phyloP scores from a whole-genome alignment of 1,139 yeast species.

The Hyphopichia khmerensis region DNA sequence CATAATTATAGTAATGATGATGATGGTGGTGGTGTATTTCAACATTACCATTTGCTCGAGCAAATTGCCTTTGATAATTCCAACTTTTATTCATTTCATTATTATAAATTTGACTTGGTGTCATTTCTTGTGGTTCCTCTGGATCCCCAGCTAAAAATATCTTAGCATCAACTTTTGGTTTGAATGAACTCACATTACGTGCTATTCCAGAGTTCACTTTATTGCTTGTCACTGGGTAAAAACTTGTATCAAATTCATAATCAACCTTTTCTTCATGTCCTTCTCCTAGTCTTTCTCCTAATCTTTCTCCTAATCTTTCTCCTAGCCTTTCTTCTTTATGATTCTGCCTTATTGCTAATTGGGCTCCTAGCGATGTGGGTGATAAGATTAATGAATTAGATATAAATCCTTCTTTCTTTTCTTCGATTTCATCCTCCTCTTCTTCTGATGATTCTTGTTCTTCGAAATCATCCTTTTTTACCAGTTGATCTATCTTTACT shows the following conservation, averaged over 20 bases:
- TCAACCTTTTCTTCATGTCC: not conserved
- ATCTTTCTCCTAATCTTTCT: too few relatives aligned
- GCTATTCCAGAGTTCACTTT: not conserved
- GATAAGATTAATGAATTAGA: slow-evolving; percentile 18
- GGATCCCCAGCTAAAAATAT: not conserved
- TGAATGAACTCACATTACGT: slow-evolving; percentile 3
- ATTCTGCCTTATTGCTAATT: slow-evolving; percentile 27
- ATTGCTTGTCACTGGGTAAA: not conserved
- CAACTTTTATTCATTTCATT: not conserved
- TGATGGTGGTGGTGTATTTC: slow-evolving; percentile 45
- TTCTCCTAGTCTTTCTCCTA: too few relatives aligned
- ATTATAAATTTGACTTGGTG: not conserved
- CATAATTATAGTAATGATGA: slow-evolving; percentile 39
- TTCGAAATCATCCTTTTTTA: slow-evolving; percentile 5
- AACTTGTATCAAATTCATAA: slow-evolving; percentile 3
- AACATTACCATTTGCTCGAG: not conserved
- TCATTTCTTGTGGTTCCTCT: not conserved
- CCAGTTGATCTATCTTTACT: not conserved
- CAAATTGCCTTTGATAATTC: not conserved
- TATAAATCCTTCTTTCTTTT: not conserved
- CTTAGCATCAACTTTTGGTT: not conserved
- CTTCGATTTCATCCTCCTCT: slow-evolving; percentile 3
- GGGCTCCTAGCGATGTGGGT: slow-evolving; percentile 42
- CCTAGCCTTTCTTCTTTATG: not conserved
- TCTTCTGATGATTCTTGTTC: slow-evolving; percentile 6